Conservation (phyloP, 495 filamentous ascomycete genomes). For the Trichoderma reesei region DNA sequence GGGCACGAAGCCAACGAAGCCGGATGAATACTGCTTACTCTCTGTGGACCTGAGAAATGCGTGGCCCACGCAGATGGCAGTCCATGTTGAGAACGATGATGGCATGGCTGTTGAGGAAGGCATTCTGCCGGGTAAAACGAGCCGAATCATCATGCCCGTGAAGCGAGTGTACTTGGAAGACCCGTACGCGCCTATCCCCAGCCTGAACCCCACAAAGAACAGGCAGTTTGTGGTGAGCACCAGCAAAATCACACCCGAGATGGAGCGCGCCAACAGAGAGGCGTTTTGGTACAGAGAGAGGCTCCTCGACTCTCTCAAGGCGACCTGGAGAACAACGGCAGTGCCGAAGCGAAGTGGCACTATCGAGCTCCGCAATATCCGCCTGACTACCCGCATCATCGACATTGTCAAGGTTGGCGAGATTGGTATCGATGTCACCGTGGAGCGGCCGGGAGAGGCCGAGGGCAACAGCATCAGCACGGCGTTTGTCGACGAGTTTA, state of each 20-base stretch:
- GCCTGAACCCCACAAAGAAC: slow-evolving; percentile 63
- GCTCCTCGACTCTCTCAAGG: slow-evolving; percentile 60
- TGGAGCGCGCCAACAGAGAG: slow-evolving; percentile 68
- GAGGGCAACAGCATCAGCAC: slow-evolving; percentile 33
- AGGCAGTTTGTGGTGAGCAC: slow-evolving; percentile 85
- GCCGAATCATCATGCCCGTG: slow-evolving; percentile 65
- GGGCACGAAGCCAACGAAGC: slow-evolving; percentile 17
- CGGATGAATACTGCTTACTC: slow-evolving; percentile 63
- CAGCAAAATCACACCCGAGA: slow-evolving; percentile 65
- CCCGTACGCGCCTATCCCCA: slow-evolving; percentile 67
- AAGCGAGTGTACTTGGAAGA: slow-evolving; percentile 67
- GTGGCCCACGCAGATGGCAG: slow-evolving; percentile 68
- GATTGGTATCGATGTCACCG: slow-evolving; percentile 54
- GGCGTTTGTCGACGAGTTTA: slow-evolving; percentile 60
- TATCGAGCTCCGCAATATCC: slow-evolving; percentile 64
- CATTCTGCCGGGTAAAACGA: slow-evolving; percentile 68
- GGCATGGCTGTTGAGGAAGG: slow-evolving; percentile 38
- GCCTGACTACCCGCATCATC: slow-evolving; percentile 68
- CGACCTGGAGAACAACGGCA: slow-evolving; percentile 57
- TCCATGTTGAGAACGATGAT: slow-evolving; percentile 38
- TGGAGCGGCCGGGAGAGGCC: slow-evolving; percentile 26
- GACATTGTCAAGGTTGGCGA: slow-evolving; percentile 78
- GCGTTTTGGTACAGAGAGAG: slow-evolving; percentile 89
- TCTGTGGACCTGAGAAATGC: slow-evolving; percentile 79
- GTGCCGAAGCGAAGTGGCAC: slow-evolving; percentile 50